Evolutionary conservation across 2,329 filamentous ascomycete species (phyloP).

Genomic region (Calonectria pauciramosa): DNA sequence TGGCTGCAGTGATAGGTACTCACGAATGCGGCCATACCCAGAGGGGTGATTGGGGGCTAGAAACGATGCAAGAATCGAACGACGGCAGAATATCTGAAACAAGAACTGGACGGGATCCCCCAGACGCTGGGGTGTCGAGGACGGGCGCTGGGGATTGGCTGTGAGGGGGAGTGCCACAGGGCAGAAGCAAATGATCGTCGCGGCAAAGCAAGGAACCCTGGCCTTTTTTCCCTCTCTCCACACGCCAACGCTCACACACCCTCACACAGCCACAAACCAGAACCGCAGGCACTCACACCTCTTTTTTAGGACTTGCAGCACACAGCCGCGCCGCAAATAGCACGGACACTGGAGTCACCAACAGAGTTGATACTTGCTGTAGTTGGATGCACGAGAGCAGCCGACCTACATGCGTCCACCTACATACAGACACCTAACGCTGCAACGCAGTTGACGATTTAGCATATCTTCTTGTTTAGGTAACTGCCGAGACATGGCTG

Average conservation of each 20-base stretch:
- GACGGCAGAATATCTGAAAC: conserved; percentile 44
- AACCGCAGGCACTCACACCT: neutral
- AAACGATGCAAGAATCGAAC: conserved; percentile 47
- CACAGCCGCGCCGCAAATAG: conserved; percentile 49
- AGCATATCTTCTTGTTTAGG: conserved; percentile 5
- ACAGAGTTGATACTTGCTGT: conserved; percentile 12
- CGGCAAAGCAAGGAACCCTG: conserved; percentile 42
- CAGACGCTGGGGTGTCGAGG: conserved; percentile 33
- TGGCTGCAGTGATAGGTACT: conserved; percentile 4
- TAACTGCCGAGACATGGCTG: conserved; percentile 8
- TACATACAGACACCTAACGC: conserved; percentile 3
- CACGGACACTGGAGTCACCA: conserved; percentile 23
- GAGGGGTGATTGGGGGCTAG: conserved; percentile 24
- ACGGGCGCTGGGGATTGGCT: conserved; percentile 14
- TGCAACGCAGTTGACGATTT: neutral
- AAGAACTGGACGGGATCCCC: conserved; percentile 45
- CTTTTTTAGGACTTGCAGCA: conserved; percentile 23
- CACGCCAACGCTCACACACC: conserved; percentile 6
- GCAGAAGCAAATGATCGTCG: conserved; percentile 46
- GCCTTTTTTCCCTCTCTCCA: conserved; percentile 26
- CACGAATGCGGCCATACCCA: conserved; percentile 1
- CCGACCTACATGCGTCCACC: conserved; percentile 11
- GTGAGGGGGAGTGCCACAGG: conserved; percentile 18
- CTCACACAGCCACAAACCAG: conserved; percentile 10
- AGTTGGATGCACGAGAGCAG: conserved; percentile 5